Evolutionary conservation across 106 monocot species (phyloP).

Genomic region (Acorus gramineus): DNA sequence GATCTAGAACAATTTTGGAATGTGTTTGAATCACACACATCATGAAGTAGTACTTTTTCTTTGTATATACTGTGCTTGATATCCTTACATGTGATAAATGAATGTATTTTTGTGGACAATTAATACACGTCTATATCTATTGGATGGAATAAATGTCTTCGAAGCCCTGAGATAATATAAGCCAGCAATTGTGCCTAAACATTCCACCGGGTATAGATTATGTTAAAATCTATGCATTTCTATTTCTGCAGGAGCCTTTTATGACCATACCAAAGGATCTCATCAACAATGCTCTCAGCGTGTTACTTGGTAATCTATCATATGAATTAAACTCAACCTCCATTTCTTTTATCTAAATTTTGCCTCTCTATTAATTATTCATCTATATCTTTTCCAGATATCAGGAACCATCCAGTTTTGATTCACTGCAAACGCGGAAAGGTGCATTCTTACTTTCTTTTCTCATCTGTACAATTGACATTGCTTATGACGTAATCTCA

Average conservation of each 20-base stretch:
- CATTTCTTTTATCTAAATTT: background rate
- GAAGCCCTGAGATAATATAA: too few relatives aligned
- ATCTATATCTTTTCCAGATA: slow-evolving; percentile 26
- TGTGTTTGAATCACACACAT: too few relatives aligned
- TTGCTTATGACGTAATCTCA: background rate
- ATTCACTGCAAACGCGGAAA: slow-evolving; percentile 90
- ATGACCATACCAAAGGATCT: slow-evolving; percentile 33
- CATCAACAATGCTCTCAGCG: slow-evolving; percentile 60
- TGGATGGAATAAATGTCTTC: too few relatives aligned
- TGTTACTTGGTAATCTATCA: slow-evolving; percentile 57
- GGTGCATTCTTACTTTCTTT: slow-evolving; percentile 14
- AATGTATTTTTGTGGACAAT: too few relatives aligned
- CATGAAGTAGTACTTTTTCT: too few relatives aligned
- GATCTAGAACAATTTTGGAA: too few relatives aligned
- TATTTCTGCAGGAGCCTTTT: slow-evolving; percentile 21
- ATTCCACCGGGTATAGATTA: too few relatives aligned
- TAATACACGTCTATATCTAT: too few relatives aligned
- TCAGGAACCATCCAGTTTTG: slow-evolving; percentile 71
- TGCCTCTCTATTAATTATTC: background rate
- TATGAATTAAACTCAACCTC: background rate
- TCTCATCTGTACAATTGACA: background rate
- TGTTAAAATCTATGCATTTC: background rate
- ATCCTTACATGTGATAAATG: too few relatives aligned
- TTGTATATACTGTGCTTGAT: too few relatives aligned
- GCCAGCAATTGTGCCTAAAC: too few relatives aligned